Evolutionary conservation across 140 eudicot genomes (phyloP).

Genomic region (Erigeron philadelphicus): DNA sequence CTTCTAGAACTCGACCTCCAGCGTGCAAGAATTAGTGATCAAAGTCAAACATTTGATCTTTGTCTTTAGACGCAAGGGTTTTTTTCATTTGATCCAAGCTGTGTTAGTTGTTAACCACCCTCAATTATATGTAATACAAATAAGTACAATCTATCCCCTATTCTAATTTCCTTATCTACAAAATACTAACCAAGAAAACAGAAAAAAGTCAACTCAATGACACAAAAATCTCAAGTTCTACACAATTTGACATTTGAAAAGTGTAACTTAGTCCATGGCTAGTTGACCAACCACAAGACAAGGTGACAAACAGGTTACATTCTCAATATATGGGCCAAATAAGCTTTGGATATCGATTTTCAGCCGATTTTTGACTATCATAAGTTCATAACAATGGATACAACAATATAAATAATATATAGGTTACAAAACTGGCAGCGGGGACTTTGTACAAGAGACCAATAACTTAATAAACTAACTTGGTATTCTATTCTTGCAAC

Average conservation of each 20-base stretch:
- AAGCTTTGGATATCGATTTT: neutral
- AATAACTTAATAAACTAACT: conserved; percentile 6
- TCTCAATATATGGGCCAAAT: neutral
- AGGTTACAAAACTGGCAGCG: conserved; percentile 18
- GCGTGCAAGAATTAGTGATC: too few species aligned
- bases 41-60: too few species aligned
- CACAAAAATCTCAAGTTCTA: neutral
- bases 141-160: neutral
- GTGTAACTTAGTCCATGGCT: neutral
- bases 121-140: neutral
- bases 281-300: neutral
- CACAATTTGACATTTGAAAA: neutral
- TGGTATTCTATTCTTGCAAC: neutral
- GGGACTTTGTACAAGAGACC: conserved; percentile 15
- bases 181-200: neutral
- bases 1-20: too few species aligned
- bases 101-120: too few species aligned
- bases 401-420: conserved; percentile 8
- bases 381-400: conserved; percentile 19
- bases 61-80: too few species aligned
- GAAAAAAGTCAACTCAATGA: too few species aligned
- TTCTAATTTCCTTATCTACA: too few species aligned
- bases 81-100: too few species aligned
- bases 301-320: neutral
- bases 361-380: neutral